Conservation (phyloP, 2,329 filamentous ascomycete genomes). For the Talaromyces islandicus region DNA sequence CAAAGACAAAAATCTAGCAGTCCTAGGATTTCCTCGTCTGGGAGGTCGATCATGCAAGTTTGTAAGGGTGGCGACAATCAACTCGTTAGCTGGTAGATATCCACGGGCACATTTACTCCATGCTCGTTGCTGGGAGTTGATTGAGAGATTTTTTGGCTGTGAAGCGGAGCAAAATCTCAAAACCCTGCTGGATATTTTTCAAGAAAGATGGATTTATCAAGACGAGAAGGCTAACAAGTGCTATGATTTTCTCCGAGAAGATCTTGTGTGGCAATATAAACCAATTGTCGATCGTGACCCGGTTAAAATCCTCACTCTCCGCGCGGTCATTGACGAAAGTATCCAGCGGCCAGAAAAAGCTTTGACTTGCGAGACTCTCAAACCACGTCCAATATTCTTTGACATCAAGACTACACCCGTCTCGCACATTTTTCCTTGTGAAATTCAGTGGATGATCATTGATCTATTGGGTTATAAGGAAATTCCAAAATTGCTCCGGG, state of each 20-base stretch:
- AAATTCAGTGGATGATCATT: slow-evolving; percentile 18
- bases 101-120: neutral
- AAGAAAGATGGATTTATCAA: neutral
- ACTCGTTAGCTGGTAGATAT: neutral
- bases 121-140: slow-evolving; percentile 5
- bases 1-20: slow-evolving; percentile 1
- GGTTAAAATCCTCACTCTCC: slow-evolving; percentile 6
- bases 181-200: neutral
- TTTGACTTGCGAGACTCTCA: neutral
- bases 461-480: slow-evolving; percentile 6
- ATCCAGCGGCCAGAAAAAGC: slow-evolving; percentile 2
- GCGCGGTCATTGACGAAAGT: slow-evolving; percentile 5
- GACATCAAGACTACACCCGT: neutral
- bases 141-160: slow-evolving; percentile 4
- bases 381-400: slow-evolving; percentile 1
- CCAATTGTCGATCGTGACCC: slow-evolving; percentile 1
- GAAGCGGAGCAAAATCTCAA: slow-evolving; percentile 5
- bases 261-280: neutral
- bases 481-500: neutral
- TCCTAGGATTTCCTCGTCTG: neutral
- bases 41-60: slow-evolving; percentile 2
- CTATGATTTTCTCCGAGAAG: neutral
- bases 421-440: slow-evolving; percentile 15
- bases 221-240: neutral
- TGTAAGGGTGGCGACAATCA: neutral